A percentile compares a stretch with the other conserved stretches of the same genome.
These are phyloP conservation scores for Mycogone perniciosa DNA, from an alignment of 2,329 filamentous ascomycete species.

Conservation along the genomic window DNA sequence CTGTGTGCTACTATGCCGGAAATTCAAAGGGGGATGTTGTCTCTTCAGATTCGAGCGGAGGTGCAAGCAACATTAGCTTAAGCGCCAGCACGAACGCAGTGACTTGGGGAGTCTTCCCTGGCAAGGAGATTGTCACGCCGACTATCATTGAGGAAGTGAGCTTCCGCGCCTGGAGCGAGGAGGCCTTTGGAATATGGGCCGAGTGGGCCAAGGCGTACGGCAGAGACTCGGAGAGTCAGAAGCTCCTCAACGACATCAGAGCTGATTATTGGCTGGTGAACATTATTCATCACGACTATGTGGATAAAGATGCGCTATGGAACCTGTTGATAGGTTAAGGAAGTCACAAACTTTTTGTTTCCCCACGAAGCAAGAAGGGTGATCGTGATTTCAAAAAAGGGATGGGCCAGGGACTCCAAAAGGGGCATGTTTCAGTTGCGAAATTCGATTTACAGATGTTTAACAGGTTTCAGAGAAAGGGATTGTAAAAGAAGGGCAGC, in stretches of 20 bases:
- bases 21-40: constrained; percentile 74
- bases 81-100: constrained; percentile 75
- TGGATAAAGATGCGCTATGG: constrained; percentile 68
- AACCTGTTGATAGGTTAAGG: constrained; percentile 47
- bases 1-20: constrained; percentile 81
- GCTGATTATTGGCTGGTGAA: constrained; percentile 84
- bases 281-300: constrained; percentile 74
- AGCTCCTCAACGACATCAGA: constrained; percentile 60
- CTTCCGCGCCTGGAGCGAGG: constrained; percentile 89
- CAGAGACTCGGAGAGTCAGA: constrained; percentile 63
- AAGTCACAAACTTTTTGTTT: neutral
- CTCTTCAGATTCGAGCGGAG: constrained; percentile 53
- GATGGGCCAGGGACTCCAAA: too few relatives aligned
- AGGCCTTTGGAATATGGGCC: constrained; percentile 90
- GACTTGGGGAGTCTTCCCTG: constrained; percentile 92
- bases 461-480: neutral
- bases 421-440: neutral
- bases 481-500: neutral
- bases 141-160: constrained; percentile 96
- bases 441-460: neutral
- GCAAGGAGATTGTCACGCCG: constrained; percentile 92
- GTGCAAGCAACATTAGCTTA: constrained; percentile 26
- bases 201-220: constrained; percentile 91
- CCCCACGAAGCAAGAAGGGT: neutral
- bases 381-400: neutral